Percentiles rank a stretch among this genome's conserved stretches.
Evolutionary conservation across 306 rosid species (phyloP).

Genomic region (Prunus campanulata): DNA sequence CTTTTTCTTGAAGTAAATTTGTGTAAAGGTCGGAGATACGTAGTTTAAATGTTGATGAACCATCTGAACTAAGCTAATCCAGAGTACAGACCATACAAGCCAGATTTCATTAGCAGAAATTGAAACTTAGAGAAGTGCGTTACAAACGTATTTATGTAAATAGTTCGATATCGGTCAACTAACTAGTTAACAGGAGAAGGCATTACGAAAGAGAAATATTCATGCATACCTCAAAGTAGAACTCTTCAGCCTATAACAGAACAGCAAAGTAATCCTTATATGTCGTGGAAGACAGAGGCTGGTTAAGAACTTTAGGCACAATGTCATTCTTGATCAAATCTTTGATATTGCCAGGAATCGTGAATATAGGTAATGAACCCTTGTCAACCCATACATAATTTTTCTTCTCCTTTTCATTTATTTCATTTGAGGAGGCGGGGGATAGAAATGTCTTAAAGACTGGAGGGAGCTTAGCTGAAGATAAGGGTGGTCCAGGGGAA

Average conservation of each 20-base stretch:
- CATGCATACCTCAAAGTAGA: constrained; percentile 29
- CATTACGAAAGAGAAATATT: neutral
- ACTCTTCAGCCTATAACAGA: constrained; percentile 38
- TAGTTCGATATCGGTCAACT: neutral
- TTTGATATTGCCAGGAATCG: constrained; percentile 28
- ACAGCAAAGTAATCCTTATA: constrained; percentile 44
- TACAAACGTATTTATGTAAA: neutral
- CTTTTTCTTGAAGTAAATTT: too few species aligned
- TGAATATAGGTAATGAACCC: constrained; percentile 6
- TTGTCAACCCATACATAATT: constrained; percentile 10
- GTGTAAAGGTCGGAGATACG: too few species aligned
- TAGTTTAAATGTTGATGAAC: too few species aligned
- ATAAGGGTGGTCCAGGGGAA: neutral
- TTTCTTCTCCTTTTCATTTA: neutral
- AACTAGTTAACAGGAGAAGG: neutral
- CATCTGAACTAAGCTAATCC: too few species aligned
- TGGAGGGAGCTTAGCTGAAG: neutral
- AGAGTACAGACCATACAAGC: too few species aligned
- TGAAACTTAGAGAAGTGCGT: too few species aligned
- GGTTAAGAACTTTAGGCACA: constrained; percentile 22
- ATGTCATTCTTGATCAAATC: constrained; percentile 31
- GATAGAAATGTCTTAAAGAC: neutral
- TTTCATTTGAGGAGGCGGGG: neutral
- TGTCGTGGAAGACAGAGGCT: constrained; percentile 26
- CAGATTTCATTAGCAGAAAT: neutral